A percentile compares a stretch with the other conserved stretches of the same genome.
These are phyloP conservation scores for Rhizopus sp. DNA, from an alignment of 371 early-diverging fungal genomes.

Conservation along the genomic window DNA sequence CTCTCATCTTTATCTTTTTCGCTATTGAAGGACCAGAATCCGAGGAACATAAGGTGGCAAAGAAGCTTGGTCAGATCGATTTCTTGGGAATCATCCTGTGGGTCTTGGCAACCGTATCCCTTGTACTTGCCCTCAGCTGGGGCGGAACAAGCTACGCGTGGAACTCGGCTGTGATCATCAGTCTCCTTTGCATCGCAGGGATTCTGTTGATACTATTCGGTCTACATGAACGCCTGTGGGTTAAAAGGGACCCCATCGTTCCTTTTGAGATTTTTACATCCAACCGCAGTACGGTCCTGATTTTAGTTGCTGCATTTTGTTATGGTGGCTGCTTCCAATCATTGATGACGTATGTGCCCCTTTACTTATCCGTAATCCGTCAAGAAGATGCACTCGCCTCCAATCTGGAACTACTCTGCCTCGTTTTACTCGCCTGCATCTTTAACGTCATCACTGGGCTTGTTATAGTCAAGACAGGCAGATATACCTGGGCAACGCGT, in stretches of 20 bases:
- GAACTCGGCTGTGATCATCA: conserved; percentile 48
- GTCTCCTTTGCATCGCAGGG: conserved; percentile 47
- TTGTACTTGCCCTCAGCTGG: conserved; percentile 43
- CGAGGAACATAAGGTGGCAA: background rate
- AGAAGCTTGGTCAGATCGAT: conserved; percentile 22
- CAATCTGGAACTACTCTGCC: conserved; percentile 39
- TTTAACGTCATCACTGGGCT: conserved; percentile 40
- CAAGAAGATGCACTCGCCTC: conserved; percentile 36
- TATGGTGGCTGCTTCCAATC: conserved; percentile 50
- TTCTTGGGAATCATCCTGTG: conserved; percentile 34
- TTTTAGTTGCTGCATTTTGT: conserved; percentile 35
- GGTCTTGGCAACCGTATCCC: conserved; percentile 27
- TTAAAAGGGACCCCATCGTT: conserved; percentile 49
- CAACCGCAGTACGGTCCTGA: conserved; percentile 52
- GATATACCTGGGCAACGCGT: conserved; percentile 43
- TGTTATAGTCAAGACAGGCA: conserved; percentile 38
- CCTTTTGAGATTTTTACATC: conserved; percentile 48
- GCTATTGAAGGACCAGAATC: conserved; percentile 24
- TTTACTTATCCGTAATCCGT: conserved; percentile 42
- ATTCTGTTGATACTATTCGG: conserved; percentile 38
- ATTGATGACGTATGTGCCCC: conserved; percentile 44
- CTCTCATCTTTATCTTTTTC: conserved; percentile 23
- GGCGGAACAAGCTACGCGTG: conserved; percentile 49
- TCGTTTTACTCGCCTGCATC: conserved; percentile 44
- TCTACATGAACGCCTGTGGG: conserved; percentile 41